Evolutionary conservation across 2,329 filamentous ascomycete species (phyloP).

Genomic region (Incumbomyces lentus): DNA sequence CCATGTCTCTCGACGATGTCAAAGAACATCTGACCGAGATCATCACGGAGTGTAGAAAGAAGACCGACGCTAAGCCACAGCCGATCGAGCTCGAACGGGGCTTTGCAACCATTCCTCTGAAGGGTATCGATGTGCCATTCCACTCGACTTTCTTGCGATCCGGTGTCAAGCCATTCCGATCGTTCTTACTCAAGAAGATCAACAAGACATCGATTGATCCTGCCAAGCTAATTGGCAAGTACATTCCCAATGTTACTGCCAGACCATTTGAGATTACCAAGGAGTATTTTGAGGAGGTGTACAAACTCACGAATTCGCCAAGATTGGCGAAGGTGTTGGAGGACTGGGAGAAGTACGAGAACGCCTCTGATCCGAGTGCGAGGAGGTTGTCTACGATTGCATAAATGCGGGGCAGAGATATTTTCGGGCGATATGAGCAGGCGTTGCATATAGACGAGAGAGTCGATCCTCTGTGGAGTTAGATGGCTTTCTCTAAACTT

Average conservation of each 20-base stretch:
- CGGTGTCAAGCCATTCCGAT: conserved; percentile 97
- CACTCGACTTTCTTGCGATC: conserved; percentile 96
- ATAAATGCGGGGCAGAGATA: conserved; percentile 12
- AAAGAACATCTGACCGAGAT: conserved; percentile 84
- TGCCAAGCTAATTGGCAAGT: conserved; percentile 92
- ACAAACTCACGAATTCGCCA: conserved; percentile 74
- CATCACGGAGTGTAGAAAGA: conserved; percentile 75
- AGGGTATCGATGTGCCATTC: conserved; percentile 93
- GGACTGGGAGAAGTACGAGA: conserved; percentile 69
- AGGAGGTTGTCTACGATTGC: conserved; percentile 16
- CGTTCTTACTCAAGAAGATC: conserved; percentile 98
- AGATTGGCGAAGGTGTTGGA: conserved; percentile 51
- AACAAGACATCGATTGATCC: conserved; percentile 98
- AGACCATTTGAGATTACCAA: conserved; percentile 90
- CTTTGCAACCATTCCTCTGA: conserved; percentile 91
- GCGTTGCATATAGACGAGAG: no score
- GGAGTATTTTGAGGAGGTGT: conserved; percentile 99
- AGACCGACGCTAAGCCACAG: conserved; percentile 77
- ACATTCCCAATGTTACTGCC: conserved; percentile 97
- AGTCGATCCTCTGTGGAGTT: no score
- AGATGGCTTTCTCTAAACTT: no score
- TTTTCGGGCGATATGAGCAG: no score
- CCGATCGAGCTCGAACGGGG: conserved; percentile 87
- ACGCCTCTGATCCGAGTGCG: conserved; percentile 21
- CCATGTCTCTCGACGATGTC: conserved; percentile 76